These are phyloP conservation scores for Trichoderma afroharzianum DNA, from an alignment of 2,329 filamentous ascomycete genomes.

Conservation along the genomic window DNA sequence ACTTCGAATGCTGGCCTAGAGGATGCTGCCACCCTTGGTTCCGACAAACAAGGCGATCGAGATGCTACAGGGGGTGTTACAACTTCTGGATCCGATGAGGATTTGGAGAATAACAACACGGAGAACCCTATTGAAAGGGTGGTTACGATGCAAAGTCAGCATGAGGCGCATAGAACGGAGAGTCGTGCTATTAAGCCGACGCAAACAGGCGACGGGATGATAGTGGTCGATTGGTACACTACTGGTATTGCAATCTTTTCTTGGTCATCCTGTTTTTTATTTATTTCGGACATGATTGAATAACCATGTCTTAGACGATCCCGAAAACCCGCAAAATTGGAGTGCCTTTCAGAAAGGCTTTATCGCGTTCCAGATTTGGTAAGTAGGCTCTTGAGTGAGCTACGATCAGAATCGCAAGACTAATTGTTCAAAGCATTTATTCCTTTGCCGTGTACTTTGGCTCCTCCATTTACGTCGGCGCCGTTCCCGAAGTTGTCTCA, in stretches of 20 bases:
- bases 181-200: neutral
- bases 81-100: neutral
- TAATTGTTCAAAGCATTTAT: neutral
- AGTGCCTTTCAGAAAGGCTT: neutral
- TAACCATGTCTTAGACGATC: neutral
- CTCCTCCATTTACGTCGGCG: neutral
- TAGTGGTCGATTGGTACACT: neutral
- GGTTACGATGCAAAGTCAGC: neutral
- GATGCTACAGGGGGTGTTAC: neutral
- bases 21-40: neutral
- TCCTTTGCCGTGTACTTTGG: neutral
- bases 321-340: neutral
- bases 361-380: neutral
- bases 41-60: neutral
- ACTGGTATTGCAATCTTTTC: neutral
- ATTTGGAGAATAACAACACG: neutral
- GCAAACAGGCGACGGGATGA: neutral
- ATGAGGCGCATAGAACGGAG: neutral
- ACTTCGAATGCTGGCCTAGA: neutral
- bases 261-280: fast-evolving
- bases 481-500: neutral
- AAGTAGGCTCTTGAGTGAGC: too few relatives aligned
- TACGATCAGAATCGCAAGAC: too few relatives aligned
- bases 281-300: neutral
- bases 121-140: neutral